Evolutionary conservation across 306 rosid genomes (phyloP).

Genomic region (Dalbergia cochinchinensis): DNA sequence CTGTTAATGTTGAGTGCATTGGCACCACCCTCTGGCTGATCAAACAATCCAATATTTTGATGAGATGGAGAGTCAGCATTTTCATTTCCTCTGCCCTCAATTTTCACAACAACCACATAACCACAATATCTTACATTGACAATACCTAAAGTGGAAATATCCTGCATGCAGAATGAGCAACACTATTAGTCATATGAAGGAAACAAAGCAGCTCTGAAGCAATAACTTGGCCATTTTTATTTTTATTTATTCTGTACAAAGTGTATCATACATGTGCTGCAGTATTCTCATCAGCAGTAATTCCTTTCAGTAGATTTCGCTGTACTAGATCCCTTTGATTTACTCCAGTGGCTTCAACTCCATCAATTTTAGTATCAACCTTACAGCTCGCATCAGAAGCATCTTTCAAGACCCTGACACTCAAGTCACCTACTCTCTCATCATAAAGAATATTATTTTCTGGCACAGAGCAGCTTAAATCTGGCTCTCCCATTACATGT

Average conservation of each 20-base stretch:
- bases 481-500: constrained; percentile 56
- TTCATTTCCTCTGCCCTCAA: constrained; percentile 58
- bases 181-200: constrained; percentile 30
- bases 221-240: neutral
- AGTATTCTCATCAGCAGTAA: constrained; percentile 85
- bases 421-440: constrained; percentile 71
- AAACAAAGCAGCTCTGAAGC: constrained; percentile 30
- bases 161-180: constrained; percentile 59
- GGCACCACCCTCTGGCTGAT: constrained; percentile 81
- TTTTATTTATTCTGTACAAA: constrained; percentile 12
- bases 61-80: constrained; percentile 51
- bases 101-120: constrained; percentile 65
- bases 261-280: constrained; percentile 73
- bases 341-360: constrained; percentile 68
- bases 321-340: constrained; percentile 57
- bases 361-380: constrained; percentile 81
- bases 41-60: constrained; percentile 62
- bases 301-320: constrained; percentile 76
- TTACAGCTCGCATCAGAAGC: constrained; percentile 69
- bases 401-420: constrained; percentile 63
- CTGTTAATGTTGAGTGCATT: constrained; percentile 77
- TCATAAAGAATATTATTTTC: constrained; percentile 47
- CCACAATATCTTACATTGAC: constrained; percentile 75
- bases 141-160: constrained; percentile 70
- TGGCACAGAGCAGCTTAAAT: constrained; percentile 42